phyloP scores from a whole-genome alignment of 345 rosid species.

The Arabidopsis arenosa region DNA sequence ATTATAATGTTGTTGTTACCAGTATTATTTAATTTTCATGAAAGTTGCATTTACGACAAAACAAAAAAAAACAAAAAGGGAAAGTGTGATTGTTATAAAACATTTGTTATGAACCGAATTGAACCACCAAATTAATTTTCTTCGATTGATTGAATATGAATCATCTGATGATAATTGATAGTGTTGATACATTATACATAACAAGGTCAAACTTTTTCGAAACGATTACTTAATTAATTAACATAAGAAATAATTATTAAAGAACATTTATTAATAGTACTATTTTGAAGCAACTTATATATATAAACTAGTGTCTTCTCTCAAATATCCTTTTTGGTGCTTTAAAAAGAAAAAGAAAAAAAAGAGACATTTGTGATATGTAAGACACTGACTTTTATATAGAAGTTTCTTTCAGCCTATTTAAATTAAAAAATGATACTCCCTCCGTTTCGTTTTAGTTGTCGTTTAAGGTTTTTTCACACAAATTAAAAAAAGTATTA shows the following conservation, averaged over 20 bases:
- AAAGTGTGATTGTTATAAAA: too few species aligned
- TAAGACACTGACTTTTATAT: too few species aligned
- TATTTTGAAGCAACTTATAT: background rate
- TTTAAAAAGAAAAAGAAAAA: too few species aligned
- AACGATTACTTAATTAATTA: slow-evolving; percentile 1
- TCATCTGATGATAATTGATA: slow-evolving; percentile 10
- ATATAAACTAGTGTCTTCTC: background rate
- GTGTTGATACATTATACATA: background rate
- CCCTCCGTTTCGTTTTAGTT: too few species aligned
- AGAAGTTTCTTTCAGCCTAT: too few species aligned
- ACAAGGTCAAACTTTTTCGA: slow-evolving; percentile 3
- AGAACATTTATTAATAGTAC: background rate
- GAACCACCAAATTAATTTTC: slow-evolving; percentile 31
- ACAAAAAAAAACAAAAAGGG: background rate
- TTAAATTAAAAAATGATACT: too few species aligned
- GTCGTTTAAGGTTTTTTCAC: too few species aligned
- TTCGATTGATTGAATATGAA: slow-evolving; percentile 27
- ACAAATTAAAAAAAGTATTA: too few species aligned
- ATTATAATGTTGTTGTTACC: background rate
- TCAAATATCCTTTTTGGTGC: background rate
- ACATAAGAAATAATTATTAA: background rate
- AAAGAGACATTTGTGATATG: too few species aligned
- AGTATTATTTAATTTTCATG: background rate
- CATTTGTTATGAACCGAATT: slow-evolving; percentile 15
- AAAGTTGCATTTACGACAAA: slow-evolving; percentile 9